Conservation (phyloP, 257 asterid species). For the Capsicum chinense region DNA sequence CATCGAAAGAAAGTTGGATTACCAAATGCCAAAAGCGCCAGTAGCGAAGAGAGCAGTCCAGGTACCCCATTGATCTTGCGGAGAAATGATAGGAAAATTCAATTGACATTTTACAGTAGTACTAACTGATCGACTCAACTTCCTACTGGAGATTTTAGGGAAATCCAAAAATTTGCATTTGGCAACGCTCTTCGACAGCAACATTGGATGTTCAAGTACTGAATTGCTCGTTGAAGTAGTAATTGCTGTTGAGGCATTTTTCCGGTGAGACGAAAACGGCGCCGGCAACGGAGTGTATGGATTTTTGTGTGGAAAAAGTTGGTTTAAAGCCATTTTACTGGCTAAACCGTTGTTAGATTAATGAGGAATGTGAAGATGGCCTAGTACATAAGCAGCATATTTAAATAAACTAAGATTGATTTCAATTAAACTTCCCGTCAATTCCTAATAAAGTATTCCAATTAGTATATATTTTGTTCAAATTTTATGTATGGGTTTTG, state of each 20-base stretch:
- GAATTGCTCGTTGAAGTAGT: background rate
- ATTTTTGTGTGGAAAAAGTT: constrained; percentile 29
- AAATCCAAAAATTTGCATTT: no score
- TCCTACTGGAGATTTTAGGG: constrained; percentile 14
- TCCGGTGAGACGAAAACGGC: constrained; percentile 28
- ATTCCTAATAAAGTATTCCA: no score
- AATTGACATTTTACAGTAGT: constrained; percentile 50
- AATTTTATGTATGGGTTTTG: no score
- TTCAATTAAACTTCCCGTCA: no score
- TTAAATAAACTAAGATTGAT: no score
- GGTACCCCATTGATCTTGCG: constrained; percentile 94
- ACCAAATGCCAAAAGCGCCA: constrained; percentile 96
- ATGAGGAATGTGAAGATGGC: background rate
- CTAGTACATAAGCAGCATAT: no score
- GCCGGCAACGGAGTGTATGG: constrained; percentile 32
- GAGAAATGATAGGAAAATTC: constrained; percentile 74
- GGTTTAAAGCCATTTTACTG: constrained; percentile 38
- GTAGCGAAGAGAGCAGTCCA: constrained; percentile 94
- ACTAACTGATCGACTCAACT: constrained; percentile 29
- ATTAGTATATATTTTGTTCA: no score
- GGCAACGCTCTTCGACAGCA: background rate
- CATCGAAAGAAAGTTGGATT: background rate
- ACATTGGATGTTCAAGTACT: constrained; percentile 32
- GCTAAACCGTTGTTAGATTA: no score
- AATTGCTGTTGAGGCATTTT: constrained; percentile 24